Conservation (phyloP, 2,329 filamentous ascomycete species). For the Venturia oleaginea region DNA sequence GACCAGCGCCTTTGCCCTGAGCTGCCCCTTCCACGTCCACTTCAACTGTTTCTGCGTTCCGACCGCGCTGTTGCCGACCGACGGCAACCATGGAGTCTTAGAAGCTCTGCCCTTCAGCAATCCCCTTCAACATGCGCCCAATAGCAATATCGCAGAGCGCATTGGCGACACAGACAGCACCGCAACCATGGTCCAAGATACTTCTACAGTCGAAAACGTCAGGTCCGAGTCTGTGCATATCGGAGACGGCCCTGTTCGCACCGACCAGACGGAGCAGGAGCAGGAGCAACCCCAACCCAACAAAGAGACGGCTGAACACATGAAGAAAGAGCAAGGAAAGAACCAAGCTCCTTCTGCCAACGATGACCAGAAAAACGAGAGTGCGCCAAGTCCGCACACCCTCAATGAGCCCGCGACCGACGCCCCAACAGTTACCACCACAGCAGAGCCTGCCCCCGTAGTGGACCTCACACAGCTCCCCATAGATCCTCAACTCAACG, state of each 20-base stretch:
- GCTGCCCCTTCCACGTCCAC: background rate
- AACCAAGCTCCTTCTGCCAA: background rate
- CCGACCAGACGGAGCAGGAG: background rate
- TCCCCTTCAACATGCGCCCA: conserved; percentile 4
- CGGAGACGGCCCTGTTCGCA: background rate
- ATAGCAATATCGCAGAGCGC: background rate
- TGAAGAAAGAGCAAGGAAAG: background rate
- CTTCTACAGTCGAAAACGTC: background rate
- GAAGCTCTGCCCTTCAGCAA: conserved; percentile 3
- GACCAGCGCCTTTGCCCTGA: background rate
- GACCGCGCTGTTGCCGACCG: background rate
- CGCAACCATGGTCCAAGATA: background rate
- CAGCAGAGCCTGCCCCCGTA: background rate
- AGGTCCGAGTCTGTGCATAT: background rate
- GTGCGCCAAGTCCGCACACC: background rate
- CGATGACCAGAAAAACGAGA: background rate
- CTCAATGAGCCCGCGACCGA: background rate
- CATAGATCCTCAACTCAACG: background rate
- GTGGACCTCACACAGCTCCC: background rate
- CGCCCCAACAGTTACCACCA: background rate
- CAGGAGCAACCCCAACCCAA: background rate
- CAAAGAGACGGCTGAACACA: background rate
- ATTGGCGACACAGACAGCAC: background rate
- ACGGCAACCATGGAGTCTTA: background rate
- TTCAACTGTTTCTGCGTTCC: background rate